Base-by-base conservation (phyloP, 2,329 filamentous ascomycete genomes). In the Diaporthe citrichinensis region DNA sequence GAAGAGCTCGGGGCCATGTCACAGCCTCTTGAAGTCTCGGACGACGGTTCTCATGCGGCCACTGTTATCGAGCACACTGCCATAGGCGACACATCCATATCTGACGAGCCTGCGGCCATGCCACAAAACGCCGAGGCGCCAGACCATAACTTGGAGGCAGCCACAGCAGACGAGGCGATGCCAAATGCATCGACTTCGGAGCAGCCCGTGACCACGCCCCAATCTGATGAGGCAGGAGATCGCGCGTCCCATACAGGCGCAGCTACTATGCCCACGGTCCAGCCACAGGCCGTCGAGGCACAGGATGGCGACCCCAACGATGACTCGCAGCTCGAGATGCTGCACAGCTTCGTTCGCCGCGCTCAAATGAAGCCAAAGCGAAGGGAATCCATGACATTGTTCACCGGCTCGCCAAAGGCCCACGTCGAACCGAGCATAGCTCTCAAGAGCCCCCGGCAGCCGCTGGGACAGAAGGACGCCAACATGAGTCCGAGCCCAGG, bases 401-500 rank as follows among this genome's bases (percentile, higher is more conserved):
- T 78, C 4, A 80, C 80, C 2, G 82, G 82, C 5, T 84, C 83
- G 41, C 82, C 81, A 6, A 77, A 80, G 46, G 75, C 79, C 36
- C 80, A 76, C 44, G 49, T 46, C 53, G 73, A 74, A 28, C n/a
- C 34, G 3, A 74, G n/a, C 46, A 77, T 15, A 74, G 77, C 46
- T 74, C 73, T 10, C 76, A 77, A 39, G 15, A 76, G 67, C 25
- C 58, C 68, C 9, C 80, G 83, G 12, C 72, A 74, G n/a, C 84
- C 84, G 20, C 80, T 86, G 20, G 81, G 80, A 36, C 77, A 79
- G 23, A 84, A 81, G 79, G 84, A 84, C 67, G 74, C 78, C 39
- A 86, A 86, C 80, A 77, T 77, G 74, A 85, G 83, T 74, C 84
- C 84, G 12, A 85, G 83, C 76, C 84, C 83, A 10, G 77, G 76